Evolutionary conservation across 2,329 filamentous ascomycete genomes (phyloP).

Genomic region (Laburnicola sp.): DNA sequence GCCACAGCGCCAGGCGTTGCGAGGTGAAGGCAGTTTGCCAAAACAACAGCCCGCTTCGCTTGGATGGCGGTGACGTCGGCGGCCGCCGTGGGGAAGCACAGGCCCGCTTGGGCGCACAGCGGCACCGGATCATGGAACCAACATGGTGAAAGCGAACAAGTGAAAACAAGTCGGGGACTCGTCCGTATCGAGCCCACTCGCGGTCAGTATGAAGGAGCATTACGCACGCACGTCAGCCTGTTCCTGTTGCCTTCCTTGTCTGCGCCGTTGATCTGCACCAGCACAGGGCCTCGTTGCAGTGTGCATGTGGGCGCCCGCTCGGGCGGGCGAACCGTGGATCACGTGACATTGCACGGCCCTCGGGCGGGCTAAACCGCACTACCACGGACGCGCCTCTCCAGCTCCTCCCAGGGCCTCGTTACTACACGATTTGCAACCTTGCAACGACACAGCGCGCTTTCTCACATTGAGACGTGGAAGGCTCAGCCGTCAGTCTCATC

Average conservation of each 20-base stretch:
- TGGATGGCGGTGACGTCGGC: conserved; percentile 28
- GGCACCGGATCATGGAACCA: background rate
- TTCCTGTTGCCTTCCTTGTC: conserved; percentile 2
- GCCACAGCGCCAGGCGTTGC: too few relatives aligned
- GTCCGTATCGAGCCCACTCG: background rate
- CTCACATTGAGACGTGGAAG: too few relatives aligned
- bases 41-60: too few relatives aligned
- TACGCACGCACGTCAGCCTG: background rate
- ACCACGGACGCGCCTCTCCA: too few relatives aligned
- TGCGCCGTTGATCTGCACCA: background rate
- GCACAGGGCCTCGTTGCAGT: background rate
- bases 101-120: background rate
- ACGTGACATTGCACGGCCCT: background rate
- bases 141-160: background rate
- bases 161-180: background rate
- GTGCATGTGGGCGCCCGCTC: background rate
- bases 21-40: conserved; percentile 1
- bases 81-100: background rate
- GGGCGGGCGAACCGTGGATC: background rate
- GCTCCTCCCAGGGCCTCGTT: too few relatives aligned
- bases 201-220: background rate
- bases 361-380: too few relatives aligned
- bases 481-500: too few relatives aligned
- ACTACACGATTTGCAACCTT: too few relatives aligned
- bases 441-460: too few relatives aligned